Base-by-base conservation (phyloP, 768 basidiomycete genomes). In the Lactarius pseudohatsudake region DNA sequence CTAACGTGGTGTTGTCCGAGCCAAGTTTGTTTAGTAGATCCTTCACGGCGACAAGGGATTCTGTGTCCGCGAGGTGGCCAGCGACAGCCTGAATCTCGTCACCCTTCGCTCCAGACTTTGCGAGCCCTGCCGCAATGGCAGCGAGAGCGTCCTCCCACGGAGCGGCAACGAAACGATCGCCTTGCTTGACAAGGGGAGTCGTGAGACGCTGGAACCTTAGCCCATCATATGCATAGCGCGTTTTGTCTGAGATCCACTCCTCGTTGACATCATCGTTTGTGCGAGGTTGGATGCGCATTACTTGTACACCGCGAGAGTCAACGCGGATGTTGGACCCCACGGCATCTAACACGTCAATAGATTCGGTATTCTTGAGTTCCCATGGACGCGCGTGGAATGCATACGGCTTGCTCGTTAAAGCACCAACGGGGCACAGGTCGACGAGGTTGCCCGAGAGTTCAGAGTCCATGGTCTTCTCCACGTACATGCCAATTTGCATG, bases 191-290 rank as follows among this genome's bases (percentile, higher is more conserved):
- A 53, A 98, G 84, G 2, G 97, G 97, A 0, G 89, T 89, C 4
- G 96, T 98, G 72, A 99, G 81, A 26, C 96, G 90, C 77, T 99
- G 97, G 83, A 94, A 96, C 73, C 87, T 87, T 38, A 99, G 84
- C 11, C 97, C 97, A 73, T 99, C 97, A 76, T 95, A 91, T 1
- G 96, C 92, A 76, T 94, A 95, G 64, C 97, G 91, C 2, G 96
- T 95, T 84, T 99, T 99, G 84, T 99, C 97, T 77, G 85, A 94
- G 76, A 99, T 96, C 97, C 97, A 98, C 77, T 99, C 97, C 81
- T 99, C 97, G 77, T 99, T 99, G 70, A 99, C 89, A 71, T 97
- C 92, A 77, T 98, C 97, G 75, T 98, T 98, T 59, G 93, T 92
- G 73, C 91, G 86, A 1, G 97, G 97, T 74, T 97, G 95, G 71